Evolutionary conservation across 805 yeast genomes (phyloP).

Genomic region (Gaillardinia entomophila): DNA sequence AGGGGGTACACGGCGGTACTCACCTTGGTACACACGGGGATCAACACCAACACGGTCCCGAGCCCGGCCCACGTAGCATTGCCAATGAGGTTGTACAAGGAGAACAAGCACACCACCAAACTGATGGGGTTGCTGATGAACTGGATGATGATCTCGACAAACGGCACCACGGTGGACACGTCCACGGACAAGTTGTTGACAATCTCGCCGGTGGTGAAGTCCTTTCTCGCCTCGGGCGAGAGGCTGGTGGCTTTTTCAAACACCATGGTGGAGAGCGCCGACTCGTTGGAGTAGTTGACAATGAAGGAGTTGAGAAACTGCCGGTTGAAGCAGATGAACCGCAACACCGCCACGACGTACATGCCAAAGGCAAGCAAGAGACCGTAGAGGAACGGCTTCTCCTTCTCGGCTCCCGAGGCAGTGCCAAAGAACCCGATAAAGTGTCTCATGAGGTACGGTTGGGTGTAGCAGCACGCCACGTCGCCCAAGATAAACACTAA

Average conservation of each 20-base stretch:
- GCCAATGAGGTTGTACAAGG: slow-evolving; percentile 30
- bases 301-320: slow-evolving; percentile 7
- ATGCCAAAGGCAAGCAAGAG: slow-evolving; percentile 17
- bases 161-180: slow-evolving; percentile 10
- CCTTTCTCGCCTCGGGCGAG: slow-evolving; percentile 25
- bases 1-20: slow-evolving; percentile 19
- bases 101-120: slow-evolving; percentile 16
- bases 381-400: slow-evolving; percentile 21
- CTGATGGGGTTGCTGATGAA: slow-evolving; percentile 3
- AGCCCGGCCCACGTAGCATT: slow-evolving; percentile 33
- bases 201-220: slow-evolving; percentile 28
- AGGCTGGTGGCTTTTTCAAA: slow-evolving; percentile 23
- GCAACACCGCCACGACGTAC: slow-evolving; percentile 18
- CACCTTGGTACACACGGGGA: slow-evolving; percentile 24
- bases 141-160: slow-evolving; percentile 2
- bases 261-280: slow-evolving; percentile 18
- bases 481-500: slow-evolving; percentile 15
- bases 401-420: slow-evolving; percentile 2
- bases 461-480: slow-evolving; percentile 14
- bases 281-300: slow-evolving; percentile 10
- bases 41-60: slow-evolving; percentile 21
- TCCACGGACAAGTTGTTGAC: slow-evolving; percentile 29
- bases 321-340: slow-evolving; percentile 19
- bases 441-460: slow-evolving; percentile 25
- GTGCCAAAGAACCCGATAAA: slow-evolving; percentile 22